A percentile compares a stretch with the other conserved stretches of the same genome.
Evolutionary conservation across 1,284 basidiomycete genomes (phyloP).

Genomic region (Ceratobasidium sp.): DNA sequence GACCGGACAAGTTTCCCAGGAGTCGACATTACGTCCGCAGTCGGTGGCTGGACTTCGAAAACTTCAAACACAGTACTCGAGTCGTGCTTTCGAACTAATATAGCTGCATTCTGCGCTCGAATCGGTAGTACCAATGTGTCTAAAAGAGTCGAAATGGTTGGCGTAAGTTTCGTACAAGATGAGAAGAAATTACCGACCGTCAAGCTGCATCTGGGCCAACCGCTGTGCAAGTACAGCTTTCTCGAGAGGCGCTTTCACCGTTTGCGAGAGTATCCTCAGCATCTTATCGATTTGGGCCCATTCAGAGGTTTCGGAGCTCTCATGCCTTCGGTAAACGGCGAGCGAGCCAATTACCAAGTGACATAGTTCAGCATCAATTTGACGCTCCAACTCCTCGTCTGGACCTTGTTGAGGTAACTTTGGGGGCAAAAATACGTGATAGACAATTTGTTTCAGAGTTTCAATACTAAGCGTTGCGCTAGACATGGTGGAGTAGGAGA

Average conservation of each 20-base stretch:
- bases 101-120: constrained; percentile 62
- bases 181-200: constrained; percentile 49
- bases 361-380: background rate
- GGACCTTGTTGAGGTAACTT: constrained; percentile 58
- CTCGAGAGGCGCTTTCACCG: background rate
- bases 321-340: constrained; percentile 53
- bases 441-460: constrained; percentile 51
- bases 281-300: background rate
- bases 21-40: constrained; percentile 56
- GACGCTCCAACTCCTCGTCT: background rate
- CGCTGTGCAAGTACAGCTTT: background rate
- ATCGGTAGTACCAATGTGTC: constrained; percentile 60
- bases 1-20: constrained; percentile 59
- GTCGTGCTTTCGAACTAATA: constrained; percentile 57
- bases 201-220: background rate
- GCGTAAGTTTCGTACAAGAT: background rate
- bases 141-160: constrained; percentile 46
- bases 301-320: constrained; percentile 52
- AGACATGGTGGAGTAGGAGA: too few relatives aligned
- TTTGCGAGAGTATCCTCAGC: background rate
- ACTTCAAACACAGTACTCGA: constrained; percentile 57
- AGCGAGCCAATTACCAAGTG: constrained; percentile 52
- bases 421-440: constrained; percentile 62
- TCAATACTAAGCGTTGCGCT: too few relatives aligned
- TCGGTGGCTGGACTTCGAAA: constrained; percentile 61